Percentiles rank a stretch among this genome's conserved stretches.
Conservation (phyloP, 768 basidiomycete genomes). For the Calocera viscosa region DNA sequence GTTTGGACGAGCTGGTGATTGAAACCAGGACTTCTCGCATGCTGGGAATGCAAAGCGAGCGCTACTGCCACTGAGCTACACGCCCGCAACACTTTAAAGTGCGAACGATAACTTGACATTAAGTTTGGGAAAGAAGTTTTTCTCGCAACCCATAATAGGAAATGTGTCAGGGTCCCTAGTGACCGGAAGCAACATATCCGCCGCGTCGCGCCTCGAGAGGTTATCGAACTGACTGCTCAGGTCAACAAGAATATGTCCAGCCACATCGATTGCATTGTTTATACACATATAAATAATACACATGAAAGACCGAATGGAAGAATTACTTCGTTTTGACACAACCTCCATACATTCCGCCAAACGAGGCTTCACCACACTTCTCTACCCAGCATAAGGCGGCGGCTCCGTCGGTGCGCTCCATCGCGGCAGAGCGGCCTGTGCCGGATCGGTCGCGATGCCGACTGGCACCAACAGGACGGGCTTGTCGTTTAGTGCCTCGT, state of each 20-base stretch:
- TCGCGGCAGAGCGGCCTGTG: background rate
- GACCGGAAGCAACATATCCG: too few relatives aligned
- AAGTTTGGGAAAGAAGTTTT: background rate
- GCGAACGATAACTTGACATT: too few relatives aligned
- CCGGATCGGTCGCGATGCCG: background rate
- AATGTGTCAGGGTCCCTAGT: too few relatives aligned
- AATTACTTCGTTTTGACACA: too few relatives aligned
- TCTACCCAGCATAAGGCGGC: background rate
- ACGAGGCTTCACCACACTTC: background rate
- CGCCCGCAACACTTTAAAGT: too few relatives aligned
- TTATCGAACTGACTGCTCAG: too few relatives aligned
- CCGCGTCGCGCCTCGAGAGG: too few relatives aligned
- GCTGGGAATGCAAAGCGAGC: background rate
- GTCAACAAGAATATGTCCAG: too few relatives aligned
- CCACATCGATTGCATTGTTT: too few relatives aligned
- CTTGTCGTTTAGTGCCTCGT: background rate
- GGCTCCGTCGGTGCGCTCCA: background rate
- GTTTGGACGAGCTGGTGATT: background rate
- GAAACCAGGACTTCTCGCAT: background rate
- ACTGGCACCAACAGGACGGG: background rate
- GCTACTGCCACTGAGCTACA: background rate
- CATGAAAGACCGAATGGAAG: too few relatives aligned
- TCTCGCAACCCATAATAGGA: background rate
- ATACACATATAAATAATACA: too few relatives aligned
- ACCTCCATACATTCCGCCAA: background rate